phyloP scores from a whole-genome alignment of 2,329 filamentous ascomycete species.

The Thielaviopsis euricoi region DNA sequence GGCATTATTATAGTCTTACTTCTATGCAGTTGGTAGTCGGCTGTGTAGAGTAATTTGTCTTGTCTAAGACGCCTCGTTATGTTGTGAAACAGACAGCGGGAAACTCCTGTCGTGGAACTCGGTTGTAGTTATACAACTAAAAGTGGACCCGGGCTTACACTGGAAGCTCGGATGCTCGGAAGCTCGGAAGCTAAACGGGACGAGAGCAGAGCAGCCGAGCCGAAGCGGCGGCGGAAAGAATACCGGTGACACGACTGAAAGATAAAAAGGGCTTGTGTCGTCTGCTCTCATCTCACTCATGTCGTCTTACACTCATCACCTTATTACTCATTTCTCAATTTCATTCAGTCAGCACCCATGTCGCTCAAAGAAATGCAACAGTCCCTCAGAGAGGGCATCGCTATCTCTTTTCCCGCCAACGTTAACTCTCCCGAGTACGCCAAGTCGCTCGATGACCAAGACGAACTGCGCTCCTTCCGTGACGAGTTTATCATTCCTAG shows the following conservation, averaged over 20 bases:
- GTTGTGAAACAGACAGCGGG: no score
- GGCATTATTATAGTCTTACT: neutral
- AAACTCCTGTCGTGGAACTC: no score
- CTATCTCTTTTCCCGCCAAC: slow-evolving; percentile 14
- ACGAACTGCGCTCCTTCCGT: slow-evolving; percentile 44
- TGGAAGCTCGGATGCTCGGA: neutral
- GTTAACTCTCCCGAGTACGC: slow-evolving; percentile 33
- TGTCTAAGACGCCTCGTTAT: no score
- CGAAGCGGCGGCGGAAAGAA: neutral
- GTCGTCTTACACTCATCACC: no score
- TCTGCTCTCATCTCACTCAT: neutral
- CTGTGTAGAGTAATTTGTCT: no score
- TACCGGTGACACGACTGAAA: neutral
- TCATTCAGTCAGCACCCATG: neutral
- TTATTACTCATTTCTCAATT: neutral
- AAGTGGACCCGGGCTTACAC: neutral
- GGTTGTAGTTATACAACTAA: neutral
- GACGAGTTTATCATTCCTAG: slow-evolving; percentile 65
- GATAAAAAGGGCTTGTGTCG: neutral
- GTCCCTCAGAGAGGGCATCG: neutral
- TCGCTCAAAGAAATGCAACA: neutral
- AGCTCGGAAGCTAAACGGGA: neutral
- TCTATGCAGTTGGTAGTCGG: no score
- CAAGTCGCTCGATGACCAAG: slow-evolving; percentile 37
- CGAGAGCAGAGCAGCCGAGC: neutral